Evolutionary conservation across 495 filamentous ascomycete genomes (phyloP).

Genomic region (Hyaloscypha hepaticicola): DNA sequence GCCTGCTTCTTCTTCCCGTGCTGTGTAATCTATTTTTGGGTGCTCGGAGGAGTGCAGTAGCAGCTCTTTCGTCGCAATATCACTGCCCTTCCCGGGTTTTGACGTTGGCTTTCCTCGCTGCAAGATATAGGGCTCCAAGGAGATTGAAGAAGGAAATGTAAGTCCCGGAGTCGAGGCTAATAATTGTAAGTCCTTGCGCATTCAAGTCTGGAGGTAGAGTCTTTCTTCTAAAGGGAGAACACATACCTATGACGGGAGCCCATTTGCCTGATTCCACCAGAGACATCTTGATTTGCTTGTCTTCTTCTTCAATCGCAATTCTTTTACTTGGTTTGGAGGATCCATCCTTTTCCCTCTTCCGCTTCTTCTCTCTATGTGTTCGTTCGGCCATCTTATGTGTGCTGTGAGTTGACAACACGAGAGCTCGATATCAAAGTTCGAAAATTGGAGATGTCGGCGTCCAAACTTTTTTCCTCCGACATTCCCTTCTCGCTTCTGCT

Average conservation of each 20-base stretch:
- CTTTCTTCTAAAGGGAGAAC: not conserved
- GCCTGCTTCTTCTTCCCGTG: conserved; percentile 66
- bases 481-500: conserved; percentile 3
- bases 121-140: conserved; percentile 65
- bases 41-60: conserved; percentile 76
- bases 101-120: conserved; percentile 40
- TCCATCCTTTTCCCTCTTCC: conserved; percentile 62
- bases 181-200: conserved; percentile 19
- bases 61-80: conserved; percentile 55
- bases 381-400: conserved; percentile 37
- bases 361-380: conserved; percentile 66
- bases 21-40: conserved; percentile 76
- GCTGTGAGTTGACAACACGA: not conserved
- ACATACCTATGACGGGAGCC: conserved; percentile 66
- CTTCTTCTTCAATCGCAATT: conserved; percentile 52
- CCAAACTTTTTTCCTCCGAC: conserved; percentile 15
- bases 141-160: conserved; percentile 50
- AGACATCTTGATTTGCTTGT: conserved; percentile 55
- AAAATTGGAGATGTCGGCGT: not conserved
- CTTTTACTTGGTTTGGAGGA: conserved; percentile 62
- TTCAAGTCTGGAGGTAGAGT: conserved; percentile 1
- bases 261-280: conserved; percentile 52
- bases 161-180: conserved; percentile 71
- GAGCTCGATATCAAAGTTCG: not conserved
- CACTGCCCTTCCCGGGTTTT: conserved; percentile 43